Evolutionary conservation across 2,329 filamentous ascomycete species (phyloP), one percentile per base, ranked within the genome.

Genomic region (Fusarium dlaminii): DNA sequence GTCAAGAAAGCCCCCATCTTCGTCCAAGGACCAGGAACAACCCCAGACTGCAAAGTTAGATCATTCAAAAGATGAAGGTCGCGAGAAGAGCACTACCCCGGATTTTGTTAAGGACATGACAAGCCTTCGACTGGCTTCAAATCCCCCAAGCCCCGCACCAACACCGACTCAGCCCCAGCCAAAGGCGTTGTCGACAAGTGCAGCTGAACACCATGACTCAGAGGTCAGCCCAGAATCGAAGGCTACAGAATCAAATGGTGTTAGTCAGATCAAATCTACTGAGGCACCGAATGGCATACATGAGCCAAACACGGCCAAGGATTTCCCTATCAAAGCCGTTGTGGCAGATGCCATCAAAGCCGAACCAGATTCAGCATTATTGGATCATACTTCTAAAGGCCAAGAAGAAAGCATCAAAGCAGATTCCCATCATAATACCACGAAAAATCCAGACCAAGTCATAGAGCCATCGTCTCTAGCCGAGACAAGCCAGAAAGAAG

Each of bases 81-180:
- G 58, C 24, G 68, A 74, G 62, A 79, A 75, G 65, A 79, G 77
- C 54, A 65, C 58, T 49, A 77, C 79, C 30, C 74, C 78, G 24
- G 80, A 80, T 63, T 77, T 83, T 58, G 71, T 80, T 29, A 77
- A 75, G 63, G 74, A 82, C 40, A 80, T 83, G 77, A 77, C 77
- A 40, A 76, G 75, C 30, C 76, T 83, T 54, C 75, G 77, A 58
- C 72, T 83, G 51, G 77, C 70, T 57, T 75, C 80, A 40, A 66
- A 77, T 58, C 62, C 78, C 55, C 72, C 79, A 55, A 70, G 66
- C 56, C 66, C 73, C 58, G 70, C 66, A 62, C 30, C 61, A 32
- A 42, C 72, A 57, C 40, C 49, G 66, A 72, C 70, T 74, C 70
- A 63, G 70, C 64, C 70, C 48, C 68, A 72, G 57, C 54, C 55